Evolutionary conservation across 2,329 filamentous ascomycete species (phyloP), one percentile per base, ranked within the genome.

Genomic region (Huntiella omanensis): DNA sequence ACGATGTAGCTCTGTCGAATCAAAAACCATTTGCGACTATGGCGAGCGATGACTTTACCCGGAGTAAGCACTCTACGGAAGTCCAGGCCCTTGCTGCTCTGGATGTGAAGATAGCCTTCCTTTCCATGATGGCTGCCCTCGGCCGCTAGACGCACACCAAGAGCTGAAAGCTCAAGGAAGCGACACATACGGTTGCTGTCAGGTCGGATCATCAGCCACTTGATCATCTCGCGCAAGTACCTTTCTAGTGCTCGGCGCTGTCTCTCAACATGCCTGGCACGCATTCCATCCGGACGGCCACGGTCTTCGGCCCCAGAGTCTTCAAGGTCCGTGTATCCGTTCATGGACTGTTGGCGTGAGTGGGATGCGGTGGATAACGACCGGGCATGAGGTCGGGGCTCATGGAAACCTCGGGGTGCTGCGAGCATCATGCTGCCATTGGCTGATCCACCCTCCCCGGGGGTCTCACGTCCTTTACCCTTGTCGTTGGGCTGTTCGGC

Each of bases 41-140:
- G 87, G 10, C 86, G 75, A 45, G 77, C 76, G 57, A 86, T 83
- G 52, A 94, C 71, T 55, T 86, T 78, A 44, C 75, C 70, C 0
- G 85, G 84, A 2, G 79, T 86, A 57, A 91, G 67, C 33, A 87
- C 80, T 53, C 80, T 80, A 51, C 86, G 74, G 56, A 88, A 86
- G 60, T 93, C 85, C 17, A 93, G 69, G 3, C 86, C 87, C 58
- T 93, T 92, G 12, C 82, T 80, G 4, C 85, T 92, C 55, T 92
- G 83, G 52, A 98, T 94, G 54, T 92, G 79, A 53, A 98, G 68
- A 58, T 83, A 87, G 12, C 91, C 92, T 62, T 98, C 92, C 61
- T 98, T 98, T 49, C 91, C 92, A 58, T 98, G 91, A 56, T 95
- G 96, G 55, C 87, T 93, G 22, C 86, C 87, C 61, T 98, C 92